Conservation (phyloP, 2,329 filamentous ascomycete species). For the Alternaria metachromatica region DNA sequence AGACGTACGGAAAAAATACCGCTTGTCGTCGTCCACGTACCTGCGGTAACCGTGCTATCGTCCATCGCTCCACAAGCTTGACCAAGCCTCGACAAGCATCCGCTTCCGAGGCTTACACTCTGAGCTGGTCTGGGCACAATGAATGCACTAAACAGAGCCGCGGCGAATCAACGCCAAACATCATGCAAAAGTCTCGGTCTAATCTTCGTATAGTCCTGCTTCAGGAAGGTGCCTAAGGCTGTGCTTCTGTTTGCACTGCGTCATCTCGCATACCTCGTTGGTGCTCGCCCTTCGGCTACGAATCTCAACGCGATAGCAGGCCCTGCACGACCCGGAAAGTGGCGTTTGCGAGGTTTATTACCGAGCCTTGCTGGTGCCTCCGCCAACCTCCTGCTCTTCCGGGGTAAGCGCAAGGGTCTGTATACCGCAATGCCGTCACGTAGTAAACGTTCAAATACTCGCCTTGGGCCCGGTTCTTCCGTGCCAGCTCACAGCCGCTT, state of each 20-base stretch:
- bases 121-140: not conserved
- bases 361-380: not conserved
- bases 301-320: slow-evolving; percentile 5
- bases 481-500: slow-evolving; percentile 6
- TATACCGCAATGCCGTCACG: slow-evolving; percentile 18
- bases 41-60: not conserved
- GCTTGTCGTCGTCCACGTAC: not conserved
- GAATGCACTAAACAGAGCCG: slow-evolving; percentile 2
- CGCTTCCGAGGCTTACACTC: slow-evolving; percentile 18
- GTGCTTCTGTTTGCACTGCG: slow-evolving; percentile 4
- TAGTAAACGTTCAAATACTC: slow-evolving; percentile 26
- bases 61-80: not conserved
- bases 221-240: slow-evolving; percentile 23
- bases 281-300: slow-evolving; percentile 1
- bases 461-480: not conserved
- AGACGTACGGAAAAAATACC: not conserved
- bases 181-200: not conserved
- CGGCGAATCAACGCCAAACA: slow-evolving; percentile 8
- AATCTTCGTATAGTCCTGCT: slow-evolving; percentile 4
- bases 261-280: slow-evolving; percentile 9
- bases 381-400: slow-evolving; percentile 24
- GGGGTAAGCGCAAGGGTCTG: slow-evolving; percentile 19
- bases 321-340: not conserved
- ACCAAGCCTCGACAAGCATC: slow-evolving; percentile 28
- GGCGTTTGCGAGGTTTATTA: slow-evolving; percentile 1